phyloP scores from a whole-genome alignment of 2,329 filamentous ascomycete genomes.

The Epichloe scottii region DNA sequence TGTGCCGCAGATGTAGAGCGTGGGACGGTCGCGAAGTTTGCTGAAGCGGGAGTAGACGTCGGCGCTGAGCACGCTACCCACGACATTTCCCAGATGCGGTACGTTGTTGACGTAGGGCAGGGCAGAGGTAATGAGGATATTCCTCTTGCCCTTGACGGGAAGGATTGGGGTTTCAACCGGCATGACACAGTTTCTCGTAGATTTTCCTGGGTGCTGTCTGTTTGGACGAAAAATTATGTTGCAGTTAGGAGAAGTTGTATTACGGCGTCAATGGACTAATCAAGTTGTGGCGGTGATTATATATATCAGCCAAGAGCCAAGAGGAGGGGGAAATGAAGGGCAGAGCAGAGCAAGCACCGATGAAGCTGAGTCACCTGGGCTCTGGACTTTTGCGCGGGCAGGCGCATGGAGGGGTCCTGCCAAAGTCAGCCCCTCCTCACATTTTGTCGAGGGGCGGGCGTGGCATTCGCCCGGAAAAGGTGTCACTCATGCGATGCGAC shows the following conservation, averaged over 20 bases:
- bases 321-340: background rate
- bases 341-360: no score
- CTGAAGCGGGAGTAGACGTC: slow-evolving; percentile 78
- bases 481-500: no score
- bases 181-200: slow-evolving; percentile 3
- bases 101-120: slow-evolving; percentile 67
- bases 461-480: no score
- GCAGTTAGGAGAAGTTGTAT: background rate
- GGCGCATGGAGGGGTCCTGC: background rate
- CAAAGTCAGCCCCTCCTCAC: background rate
- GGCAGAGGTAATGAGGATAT: slow-evolving; percentile 85
- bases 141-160: slow-evolving; percentile 63
- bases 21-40: slow-evolving; percentile 66
- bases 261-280: background rate
- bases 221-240: background rate
- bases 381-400: background rate
- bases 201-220: background rate
- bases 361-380: background rate
- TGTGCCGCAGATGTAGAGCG: slow-evolving; percentile 68
- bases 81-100: slow-evolving; percentile 79
- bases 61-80: slow-evolving; percentile 76
- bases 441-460: background rate
- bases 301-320: background rate
- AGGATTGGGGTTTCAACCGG: slow-evolving; percentile 32
- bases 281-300: background rate